Base-by-base conservation (phyloP, 345 rosid species). In the Dipteronia sinensis region DNA sequence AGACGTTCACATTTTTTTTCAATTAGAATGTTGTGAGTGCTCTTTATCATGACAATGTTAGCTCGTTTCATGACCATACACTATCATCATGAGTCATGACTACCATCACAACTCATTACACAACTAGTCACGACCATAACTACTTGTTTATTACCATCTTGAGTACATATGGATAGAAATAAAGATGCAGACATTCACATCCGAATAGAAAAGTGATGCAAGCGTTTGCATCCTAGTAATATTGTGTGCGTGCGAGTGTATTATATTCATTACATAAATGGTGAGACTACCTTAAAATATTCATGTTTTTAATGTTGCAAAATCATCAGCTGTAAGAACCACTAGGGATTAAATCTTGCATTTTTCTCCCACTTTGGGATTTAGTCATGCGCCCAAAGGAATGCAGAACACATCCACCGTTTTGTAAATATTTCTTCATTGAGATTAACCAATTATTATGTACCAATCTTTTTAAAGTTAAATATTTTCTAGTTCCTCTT, bases 401-500 rank as follows among this genome's bases (percentile, higher is more conserved):
- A 67, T 38, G 29, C 4, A 22, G 51, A 73, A 66, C 19, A 56
- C 27, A 11, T 23, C 53, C 49, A 22, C 56, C 16, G 63, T 42
- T 46, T 55, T 56, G 72, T 16, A 29, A 12, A n/a, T 49, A 47
- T 27, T 69, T 51, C 22, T 78, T 44, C 25, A 23, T 74, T 47
- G 63, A 69, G 56, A 20, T 58, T 51, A 61, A 56, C 63, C 7
- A 44, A 20, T 46, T 68, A 0, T 31, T 59, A 31, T 72, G 2
- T 71, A 77, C 71, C 22, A 83, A 77, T 69, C 69, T 84, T 83
- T 85, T 90, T 87, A 86, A 89, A 91, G 80, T 86, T 86, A 85
- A 83, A 89, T 85, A 83, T 91, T 83, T 79, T 86, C 83, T 89
- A 89, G 93, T 86, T 87, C 67, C 75, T 83, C 71, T 91, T 85